Evolutionary conservation across 352 stramenopile genomes (phyloP).

Genomic region (Globisporangium heterothallicum): DNA sequence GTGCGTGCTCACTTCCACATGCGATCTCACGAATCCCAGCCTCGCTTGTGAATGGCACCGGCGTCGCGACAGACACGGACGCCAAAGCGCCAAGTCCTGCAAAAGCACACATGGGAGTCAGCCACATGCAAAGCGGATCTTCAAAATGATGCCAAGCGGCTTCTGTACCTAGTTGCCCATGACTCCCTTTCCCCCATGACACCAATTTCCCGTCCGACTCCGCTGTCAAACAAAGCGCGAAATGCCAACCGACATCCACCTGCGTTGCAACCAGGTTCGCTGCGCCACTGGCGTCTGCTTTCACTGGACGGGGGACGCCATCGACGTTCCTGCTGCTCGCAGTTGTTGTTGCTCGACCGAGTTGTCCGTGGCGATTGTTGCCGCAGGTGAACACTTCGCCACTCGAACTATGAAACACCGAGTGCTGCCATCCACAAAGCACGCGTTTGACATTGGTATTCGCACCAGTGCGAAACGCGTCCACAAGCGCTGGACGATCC

Average conservation of each 20-base stretch:
- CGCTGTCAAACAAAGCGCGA: constrained; percentile 45
- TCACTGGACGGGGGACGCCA: constrained; percentile 20
- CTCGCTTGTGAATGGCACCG: constrained; percentile 17
- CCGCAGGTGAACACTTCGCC: constrained; percentile 51
- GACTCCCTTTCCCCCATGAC: constrained; percentile 71
- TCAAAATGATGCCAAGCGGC: too few relatives aligned
- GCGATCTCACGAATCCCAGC: constrained; percentile 33
- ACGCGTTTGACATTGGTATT: constrained; percentile 15
- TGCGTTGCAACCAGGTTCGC: constrained; percentile 22
- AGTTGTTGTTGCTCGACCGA: constrained; percentile 25
- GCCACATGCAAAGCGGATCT: too few relatives aligned
- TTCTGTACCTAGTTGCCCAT: constrained; percentile 65
- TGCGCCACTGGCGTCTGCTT: not conserved
- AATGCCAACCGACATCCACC: constrained; percentile 73
- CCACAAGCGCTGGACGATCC: constrained; percentile 23
- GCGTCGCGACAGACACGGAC: constrained; percentile 7
- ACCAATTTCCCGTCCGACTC: constrained; percentile 22
- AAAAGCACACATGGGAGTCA: not conserved
- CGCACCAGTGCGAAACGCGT: constrained; percentile 4
- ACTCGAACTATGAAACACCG: constrained; percentile 37
- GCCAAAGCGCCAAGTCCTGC: constrained; percentile 14
- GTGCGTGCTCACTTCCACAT: constrained; percentile 69
- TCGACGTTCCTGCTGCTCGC: constrained; percentile 16
- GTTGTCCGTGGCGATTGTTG: constrained; percentile 74
- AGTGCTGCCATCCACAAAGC: constrained; percentile 80